A percentile compares a stretch with the other conserved stretches of the same genome.
Conservation (phyloP, 2,329 filamentous ascomycete genomes). For the Aspergillus fijiensis region DNA sequence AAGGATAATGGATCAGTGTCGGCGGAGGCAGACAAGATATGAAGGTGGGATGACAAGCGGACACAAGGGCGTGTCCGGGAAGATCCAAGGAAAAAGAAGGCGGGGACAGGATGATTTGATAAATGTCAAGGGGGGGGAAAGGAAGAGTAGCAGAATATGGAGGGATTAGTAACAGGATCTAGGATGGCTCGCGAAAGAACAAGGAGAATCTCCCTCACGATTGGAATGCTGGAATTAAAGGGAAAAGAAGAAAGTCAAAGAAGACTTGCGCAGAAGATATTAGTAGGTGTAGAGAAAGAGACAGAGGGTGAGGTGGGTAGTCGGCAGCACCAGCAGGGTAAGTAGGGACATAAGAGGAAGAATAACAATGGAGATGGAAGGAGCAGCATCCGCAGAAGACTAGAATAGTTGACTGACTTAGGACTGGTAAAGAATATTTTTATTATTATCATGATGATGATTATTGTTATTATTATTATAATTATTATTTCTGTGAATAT, state of each 20-base stretch:
- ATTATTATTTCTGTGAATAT: background rate
- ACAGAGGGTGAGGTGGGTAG: constrained; percentile 12
- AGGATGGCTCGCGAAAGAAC: constrained; percentile 9
- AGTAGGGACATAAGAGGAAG: constrained; percentile 18
- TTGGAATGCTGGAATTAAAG: constrained; percentile 16
- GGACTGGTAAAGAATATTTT: constrained; percentile 1
- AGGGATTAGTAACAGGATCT: constrained; percentile 5
- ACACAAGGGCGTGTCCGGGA: constrained; percentile 1
- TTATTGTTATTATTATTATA: background rate
- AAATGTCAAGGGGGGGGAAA: constrained; percentile 13
- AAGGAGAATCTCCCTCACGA: constrained; percentile 14
- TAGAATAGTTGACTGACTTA: constrained; percentile 9
- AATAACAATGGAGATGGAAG: constrained; percentile 12
- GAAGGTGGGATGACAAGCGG: constrained; percentile 1
- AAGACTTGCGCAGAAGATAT: constrained; percentile 21
- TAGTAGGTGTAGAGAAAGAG: constrained; percentile 16
- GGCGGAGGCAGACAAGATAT: background rate
- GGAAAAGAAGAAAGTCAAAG: constrained; percentile 10
- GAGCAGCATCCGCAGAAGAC: constrained; percentile 14
- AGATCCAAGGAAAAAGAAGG: background rate
- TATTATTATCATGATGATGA: background rate
- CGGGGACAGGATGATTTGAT: background rate
- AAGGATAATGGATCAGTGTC: background rate
- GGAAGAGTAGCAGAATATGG: constrained; percentile 1
- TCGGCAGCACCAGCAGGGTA: constrained; percentile 13